These are phyloP conservation scores for Citrullus mucosospermus DNA, from an alignment of 306 rosid genomes.

Conservation along the genomic window DNA sequence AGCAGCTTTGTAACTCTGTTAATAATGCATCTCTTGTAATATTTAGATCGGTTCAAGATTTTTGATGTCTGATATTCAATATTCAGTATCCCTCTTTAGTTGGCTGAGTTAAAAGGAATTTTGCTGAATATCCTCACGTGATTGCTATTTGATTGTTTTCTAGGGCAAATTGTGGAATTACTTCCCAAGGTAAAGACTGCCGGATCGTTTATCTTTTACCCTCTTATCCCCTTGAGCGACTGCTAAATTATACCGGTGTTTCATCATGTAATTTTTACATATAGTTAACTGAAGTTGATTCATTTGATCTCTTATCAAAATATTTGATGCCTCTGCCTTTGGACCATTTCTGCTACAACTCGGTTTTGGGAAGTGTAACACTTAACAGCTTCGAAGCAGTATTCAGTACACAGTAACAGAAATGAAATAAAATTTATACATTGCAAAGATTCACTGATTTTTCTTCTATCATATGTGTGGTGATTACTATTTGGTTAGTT, in stretches of 20 bases:
- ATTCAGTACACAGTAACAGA: not conserved
- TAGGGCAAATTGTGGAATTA: not conserved
- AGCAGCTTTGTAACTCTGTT: not conserved
- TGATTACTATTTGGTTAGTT: not conserved
- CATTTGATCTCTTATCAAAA: not conserved
- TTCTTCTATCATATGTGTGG: not conserved
- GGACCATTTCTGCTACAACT: conserved; percentile 1
- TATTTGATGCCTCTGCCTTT: not conserved
- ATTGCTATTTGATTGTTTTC: not conserved
- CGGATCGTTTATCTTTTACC: not conserved
- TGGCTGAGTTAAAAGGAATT: not conserved
- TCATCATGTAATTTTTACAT: conserved; percentile 2
- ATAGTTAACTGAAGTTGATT: conserved; percentile 1
- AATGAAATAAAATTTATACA: not conserved
- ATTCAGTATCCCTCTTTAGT: not conserved
- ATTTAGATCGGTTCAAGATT: not conserved
- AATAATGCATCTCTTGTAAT: not conserved
- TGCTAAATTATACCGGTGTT: conserved; percentile 2
- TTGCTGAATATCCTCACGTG: not conserved
- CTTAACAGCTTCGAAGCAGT: not conserved
- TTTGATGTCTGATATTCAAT: not conserved
- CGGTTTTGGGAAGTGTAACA: conserved; percentile 4
- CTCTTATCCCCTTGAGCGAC: not conserved
- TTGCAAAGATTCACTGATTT: not conserved
- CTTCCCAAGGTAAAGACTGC: not conserved